Evolutionary conservation across 1,284 basidiomycete species (phyloP).

Genomic region (Cutaneotrichosporon sp.): DNA sequence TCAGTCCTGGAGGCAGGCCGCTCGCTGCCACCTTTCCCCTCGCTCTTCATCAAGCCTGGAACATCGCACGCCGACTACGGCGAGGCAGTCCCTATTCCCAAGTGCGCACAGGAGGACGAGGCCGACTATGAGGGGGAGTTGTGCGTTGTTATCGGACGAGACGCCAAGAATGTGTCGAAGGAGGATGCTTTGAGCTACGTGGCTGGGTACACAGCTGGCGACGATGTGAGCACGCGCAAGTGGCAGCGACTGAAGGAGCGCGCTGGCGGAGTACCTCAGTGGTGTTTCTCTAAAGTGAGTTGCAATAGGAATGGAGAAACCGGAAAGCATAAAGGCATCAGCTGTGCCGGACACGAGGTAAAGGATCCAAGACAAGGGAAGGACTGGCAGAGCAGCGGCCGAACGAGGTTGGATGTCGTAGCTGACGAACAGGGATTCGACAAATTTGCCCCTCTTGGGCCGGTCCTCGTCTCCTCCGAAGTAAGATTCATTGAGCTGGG

Average conservation of each 20-base stretch:
- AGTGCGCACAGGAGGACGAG: conserved; percentile 61
- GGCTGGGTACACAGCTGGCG: conserved; percentile 68
- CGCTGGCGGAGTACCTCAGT: conserved; percentile 23
- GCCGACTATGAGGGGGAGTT: conserved; percentile 85
- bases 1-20: conserved; percentile 23
- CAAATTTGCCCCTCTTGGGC: conserved; percentile 58
- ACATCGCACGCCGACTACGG: conserved; percentile 66
- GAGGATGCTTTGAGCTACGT: conserved; percentile 73
- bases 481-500: neutral
- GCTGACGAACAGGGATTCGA: conserved; percentile 22
- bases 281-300: conserved; percentile 21
- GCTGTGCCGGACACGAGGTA: too few species aligned
- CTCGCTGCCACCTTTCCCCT: conserved; percentile 55
- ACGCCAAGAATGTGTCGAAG: conserved; percentile 68
- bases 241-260: conserved; percentile 20
- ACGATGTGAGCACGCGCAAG: conserved; percentile 57
- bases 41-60: conserved; percentile 73
- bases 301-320: too few species aligned
- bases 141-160: conserved; percentile 73
- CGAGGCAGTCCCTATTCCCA: conserved; percentile 61
- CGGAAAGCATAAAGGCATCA: too few species aligned
- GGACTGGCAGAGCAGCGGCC: too few species aligned
- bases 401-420: too few species aligned
- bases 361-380: too few species aligned
- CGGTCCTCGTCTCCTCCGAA: conserved; percentile 60